Conservation (phyloP, 495 filamentous ascomycete genomes). For the Saxispiralis lemnorum region DNA sequence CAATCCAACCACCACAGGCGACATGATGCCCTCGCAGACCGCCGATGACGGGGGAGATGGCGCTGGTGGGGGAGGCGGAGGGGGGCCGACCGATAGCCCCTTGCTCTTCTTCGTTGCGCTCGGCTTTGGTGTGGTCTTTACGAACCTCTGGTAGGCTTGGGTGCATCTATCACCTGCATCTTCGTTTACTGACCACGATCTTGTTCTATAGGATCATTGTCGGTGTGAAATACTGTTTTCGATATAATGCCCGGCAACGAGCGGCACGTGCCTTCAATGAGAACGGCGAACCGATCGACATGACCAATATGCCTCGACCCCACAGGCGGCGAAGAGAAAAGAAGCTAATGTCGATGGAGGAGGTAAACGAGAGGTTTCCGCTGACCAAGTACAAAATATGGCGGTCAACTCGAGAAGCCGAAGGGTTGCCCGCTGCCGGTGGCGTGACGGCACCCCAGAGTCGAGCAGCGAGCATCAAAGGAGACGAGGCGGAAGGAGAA, state of each 20-base stretch:
- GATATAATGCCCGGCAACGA: constrained; percentile 89
- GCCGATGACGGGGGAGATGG: too few relatives aligned
- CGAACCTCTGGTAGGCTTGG: constrained; percentile 71
- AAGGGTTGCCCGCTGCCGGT: constrained; percentile 69
- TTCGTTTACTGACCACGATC: constrained; percentile 5
- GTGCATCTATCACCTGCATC: neutral
- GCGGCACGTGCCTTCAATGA: constrained; percentile 52
- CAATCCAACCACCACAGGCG: too few relatives aligned
- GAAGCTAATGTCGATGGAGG: constrained; percentile 96
- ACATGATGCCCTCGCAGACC: too few relatives aligned
- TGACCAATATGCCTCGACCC: constrained; percentile 50
- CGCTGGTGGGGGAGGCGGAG: neutral
- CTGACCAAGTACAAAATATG: constrained; percentile 91
- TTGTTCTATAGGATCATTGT: constrained; percentile 80
- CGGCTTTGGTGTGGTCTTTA: constrained; percentile 97
- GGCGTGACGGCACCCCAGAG: constrained; percentile 66
- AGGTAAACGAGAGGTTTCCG: constrained; percentile 94
- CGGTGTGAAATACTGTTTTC: constrained; percentile 96
- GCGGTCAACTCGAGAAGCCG: constrained; percentile 63
- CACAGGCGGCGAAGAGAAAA: constrained; percentile 82
- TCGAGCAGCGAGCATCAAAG: constrained; percentile 42
- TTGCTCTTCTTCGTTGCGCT: constrained; percentile 92
- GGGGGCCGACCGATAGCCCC: constrained; percentile 63
- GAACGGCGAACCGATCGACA: constrained; percentile 73
- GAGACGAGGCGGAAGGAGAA: constrained; percentile 32